Conservation (phyloP, 2,329 filamentous ascomycete genomes). For the Passalora sequoiae region DNA sequence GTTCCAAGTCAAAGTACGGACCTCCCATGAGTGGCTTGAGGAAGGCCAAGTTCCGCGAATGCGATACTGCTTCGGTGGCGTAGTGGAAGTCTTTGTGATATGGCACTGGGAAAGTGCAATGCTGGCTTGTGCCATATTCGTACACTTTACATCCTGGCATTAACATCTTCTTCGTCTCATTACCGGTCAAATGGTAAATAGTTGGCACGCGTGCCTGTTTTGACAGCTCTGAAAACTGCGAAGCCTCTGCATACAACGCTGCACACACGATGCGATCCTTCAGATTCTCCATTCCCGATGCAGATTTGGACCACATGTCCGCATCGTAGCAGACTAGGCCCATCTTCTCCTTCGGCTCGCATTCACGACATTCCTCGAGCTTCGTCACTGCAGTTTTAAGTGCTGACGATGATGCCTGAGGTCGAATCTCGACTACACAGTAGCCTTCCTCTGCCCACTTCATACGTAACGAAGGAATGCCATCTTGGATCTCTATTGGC, state of each 20-base stretch:
- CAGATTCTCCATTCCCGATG: conserved; percentile 25
- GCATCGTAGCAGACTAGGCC: conserved; percentile 31
- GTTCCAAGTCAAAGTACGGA: conserved; percentile 68
- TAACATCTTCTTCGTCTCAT: conserved; percentile 16
- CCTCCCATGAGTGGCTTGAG: conserved; percentile 59
- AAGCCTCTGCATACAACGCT: conserved; percentile 32
- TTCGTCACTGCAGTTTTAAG: conserved; percentile 21
- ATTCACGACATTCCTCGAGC: conserved; percentile 26
- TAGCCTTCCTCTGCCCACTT: conserved; percentile 72
- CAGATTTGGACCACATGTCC: conserved; percentile 15
- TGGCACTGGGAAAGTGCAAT: conserved; percentile 46
- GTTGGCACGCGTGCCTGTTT: conserved; percentile 21
- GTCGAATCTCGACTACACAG: conserved; percentile 52
- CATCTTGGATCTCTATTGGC: conserved; percentile 20
- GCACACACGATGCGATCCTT: conserved; percentile 29
- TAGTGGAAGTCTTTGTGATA: conserved; percentile 49
- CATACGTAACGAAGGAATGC: conserved; percentile 23
- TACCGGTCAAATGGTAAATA: conserved; percentile 25
- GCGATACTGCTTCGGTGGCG: conserved; percentile 54
- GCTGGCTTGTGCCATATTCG: conserved; percentile 44
- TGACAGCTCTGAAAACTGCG: conserved; percentile 15
- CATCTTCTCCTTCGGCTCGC: conserved; percentile 38
- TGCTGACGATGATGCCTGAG: conserved; percentile 21
- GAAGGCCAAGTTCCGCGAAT: conserved; percentile 62
- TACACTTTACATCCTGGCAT: conserved; percentile 30